Base-by-base conservation (phyloP, 2,329 filamentous ascomycete species). In the Aspergillus calidoustus region DNA sequence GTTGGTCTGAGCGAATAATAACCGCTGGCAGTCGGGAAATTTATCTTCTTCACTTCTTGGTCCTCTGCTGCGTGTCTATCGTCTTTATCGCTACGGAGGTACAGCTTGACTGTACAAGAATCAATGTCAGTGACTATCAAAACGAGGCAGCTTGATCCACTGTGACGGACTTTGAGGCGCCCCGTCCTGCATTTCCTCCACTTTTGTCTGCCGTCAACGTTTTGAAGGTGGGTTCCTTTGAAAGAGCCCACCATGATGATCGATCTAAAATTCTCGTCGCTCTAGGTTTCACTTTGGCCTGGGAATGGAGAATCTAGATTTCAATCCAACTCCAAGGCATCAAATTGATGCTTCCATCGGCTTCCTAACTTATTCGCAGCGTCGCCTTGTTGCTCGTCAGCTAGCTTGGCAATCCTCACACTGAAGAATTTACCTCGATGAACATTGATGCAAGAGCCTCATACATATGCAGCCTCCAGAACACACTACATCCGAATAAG, bases 111-210 rank as follows among this genome's bases (percentile, higher is more conserved):
- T 41, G 5, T 13, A 41, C 34, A 4, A 15, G 11, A 13, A 41
- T 41, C 34, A 41, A 15, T 15, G 34, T 2, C 34, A 41, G 11
- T 17, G 43, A 46, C 43, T 22, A 19, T 46, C 43, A 5, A 43
- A 38, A 28, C 48, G 54, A 57, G 23, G 54, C 47, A 50, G 34
- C 46, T 50, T 28, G 23, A 43, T 57, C 54, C 54, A 57, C 54
- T 49, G 34, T 11, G 23, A 34, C 17, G 30, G 34, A 8, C n/a
- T 4, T 19, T 38, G 41, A 28, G 38, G 31, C 19, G 44, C 48
- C 22, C 44, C 54, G 25, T 43, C 54, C 46, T 50, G 17, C 23
- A 30, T 41, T 22, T 43, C 54, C 54, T 49, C 44, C 54, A 57
- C 43, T 22, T 22, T 46, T 46, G 43, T n/a, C 30, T 38, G 13